Evolutionary conservation across 2,329 filamentous ascomycete species (phyloP).

Genomic region (Torrubiellomyces zombiae): DNA sequence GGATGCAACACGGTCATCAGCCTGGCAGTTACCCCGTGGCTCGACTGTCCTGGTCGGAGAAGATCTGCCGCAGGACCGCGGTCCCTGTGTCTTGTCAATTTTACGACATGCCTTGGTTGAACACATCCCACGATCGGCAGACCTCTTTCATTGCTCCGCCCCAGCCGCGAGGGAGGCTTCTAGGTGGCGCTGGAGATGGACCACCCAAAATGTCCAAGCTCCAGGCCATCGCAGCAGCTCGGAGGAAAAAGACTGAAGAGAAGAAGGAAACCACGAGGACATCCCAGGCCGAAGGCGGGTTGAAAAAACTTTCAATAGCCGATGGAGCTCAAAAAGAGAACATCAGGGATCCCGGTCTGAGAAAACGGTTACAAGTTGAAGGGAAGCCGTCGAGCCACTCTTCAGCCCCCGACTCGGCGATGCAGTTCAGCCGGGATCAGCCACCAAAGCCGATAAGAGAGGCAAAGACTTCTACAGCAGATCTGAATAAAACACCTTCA

Average conservation of each 20-base stretch:
- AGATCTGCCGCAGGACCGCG: slow-evolving; percentile 14
- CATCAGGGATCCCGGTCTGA: not conserved
- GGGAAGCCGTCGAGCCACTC: too few relatives aligned
- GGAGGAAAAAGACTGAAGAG: slow-evolving; percentile 66
- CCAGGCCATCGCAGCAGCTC: slow-evolving; percentile 71
- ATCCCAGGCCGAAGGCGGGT: slow-evolving; percentile 10
- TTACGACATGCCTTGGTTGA: slow-evolving; percentile 70
- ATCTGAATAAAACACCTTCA: too few relatives aligned
- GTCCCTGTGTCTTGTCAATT: too few relatives aligned
- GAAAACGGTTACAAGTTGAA: too few relatives aligned
- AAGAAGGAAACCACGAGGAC: slow-evolving; percentile 22
- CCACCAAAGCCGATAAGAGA: too few relatives aligned
- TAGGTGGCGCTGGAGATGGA: slow-evolving; percentile 55
- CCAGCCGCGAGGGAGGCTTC: slow-evolving; percentile 45
- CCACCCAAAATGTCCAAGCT: slow-evolving; percentile 78
- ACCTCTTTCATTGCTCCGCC: slow-evolving; percentile 44
- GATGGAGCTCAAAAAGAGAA: slow-evolving; percentile 15
- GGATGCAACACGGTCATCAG: too few relatives aligned
- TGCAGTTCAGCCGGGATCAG: not conserved
- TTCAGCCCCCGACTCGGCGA: not conserved
- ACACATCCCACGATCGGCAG: slow-evolving; percentile 48
- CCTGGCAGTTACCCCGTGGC: too few relatives aligned
- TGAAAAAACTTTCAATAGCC: slow-evolving; percentile 16
- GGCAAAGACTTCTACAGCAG: slow-evolving; percentile 4
- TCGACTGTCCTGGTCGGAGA: slow-evolving; percentile 7